Conservation (phyloP, 2,329 filamentous ascomycete genomes). For the Ophiostoma ulmi region DNA sequence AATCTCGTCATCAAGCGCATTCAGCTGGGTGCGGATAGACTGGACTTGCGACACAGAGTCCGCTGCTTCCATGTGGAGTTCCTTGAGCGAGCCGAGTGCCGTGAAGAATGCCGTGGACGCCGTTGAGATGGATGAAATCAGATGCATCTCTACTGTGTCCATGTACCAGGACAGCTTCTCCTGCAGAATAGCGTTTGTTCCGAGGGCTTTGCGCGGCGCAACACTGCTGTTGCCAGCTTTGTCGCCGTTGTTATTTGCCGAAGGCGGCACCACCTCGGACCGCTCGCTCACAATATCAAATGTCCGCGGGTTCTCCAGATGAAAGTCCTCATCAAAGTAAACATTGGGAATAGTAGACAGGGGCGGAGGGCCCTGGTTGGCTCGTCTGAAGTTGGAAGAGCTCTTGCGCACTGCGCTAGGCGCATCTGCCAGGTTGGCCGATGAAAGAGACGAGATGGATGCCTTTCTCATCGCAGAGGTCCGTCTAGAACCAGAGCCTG, state of each 20-base stretch:
- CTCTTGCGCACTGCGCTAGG: constrained; percentile 42
- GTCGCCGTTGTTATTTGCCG: constrained; percentile 49
- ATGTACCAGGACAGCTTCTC: constrained; percentile 99
- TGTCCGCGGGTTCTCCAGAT: constrained; percentile 88
- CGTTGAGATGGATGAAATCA: constrained; percentile 92
- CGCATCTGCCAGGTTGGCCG: constrained; percentile 34
- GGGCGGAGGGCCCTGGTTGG: constrained; percentile 69
- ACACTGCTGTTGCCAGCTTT: constrained; percentile 35
- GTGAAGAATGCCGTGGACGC: constrained; percentile 96
- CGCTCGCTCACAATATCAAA: constrained; percentile 96
- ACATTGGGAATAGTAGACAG: constrained; percentile 86
- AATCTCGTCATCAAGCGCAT: constrained; percentile 78
- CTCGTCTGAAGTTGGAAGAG: constrained; percentile 49
- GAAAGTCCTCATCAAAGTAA: constrained; percentile 94
- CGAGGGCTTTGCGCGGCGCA: constrained; percentile 74
- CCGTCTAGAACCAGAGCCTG: constrained; percentile 35
- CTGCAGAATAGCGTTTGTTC: constrained; percentile 93
- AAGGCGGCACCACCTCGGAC: constrained; percentile 83
- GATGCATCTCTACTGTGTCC: constrained; percentile 96
- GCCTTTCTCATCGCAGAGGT: constrained; percentile 38
- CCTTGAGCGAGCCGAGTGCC: constrained; percentile 81
- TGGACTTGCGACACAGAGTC: constrained; percentile 88
- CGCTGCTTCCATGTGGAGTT: constrained; percentile 85
- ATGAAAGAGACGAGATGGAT: constrained; percentile 45
- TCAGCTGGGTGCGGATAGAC: constrained; percentile 69